phyloP scores from a whole-genome alignment of 169 alveolate genomes.

The Plasmodium yoelii region DNA sequence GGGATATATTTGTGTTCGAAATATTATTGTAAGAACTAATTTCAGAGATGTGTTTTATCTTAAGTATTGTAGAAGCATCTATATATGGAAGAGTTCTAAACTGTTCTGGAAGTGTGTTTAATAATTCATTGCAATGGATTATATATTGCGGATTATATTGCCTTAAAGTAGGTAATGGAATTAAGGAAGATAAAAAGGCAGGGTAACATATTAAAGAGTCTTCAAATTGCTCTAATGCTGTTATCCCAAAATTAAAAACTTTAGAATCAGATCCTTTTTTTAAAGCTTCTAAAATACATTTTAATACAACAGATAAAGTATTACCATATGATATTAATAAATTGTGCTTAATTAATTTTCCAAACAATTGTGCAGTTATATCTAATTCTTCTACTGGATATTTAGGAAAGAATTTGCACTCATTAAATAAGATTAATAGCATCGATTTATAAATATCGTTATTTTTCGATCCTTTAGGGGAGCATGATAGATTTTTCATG shows the following conservation, averaged over 20 bases:
- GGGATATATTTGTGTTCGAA: conserved; percentile 11
- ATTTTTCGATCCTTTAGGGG: conserved; percentile 84
- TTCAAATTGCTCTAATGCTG: conserved; percentile 87
- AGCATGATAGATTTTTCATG: conserved; percentile 79
- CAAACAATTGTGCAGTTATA: conserved; percentile 89
- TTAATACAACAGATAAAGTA: conserved; percentile 80
- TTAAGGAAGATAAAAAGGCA: conserved; percentile 79
- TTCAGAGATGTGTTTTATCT: conserved; percentile 46
- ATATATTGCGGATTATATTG: conserved; percentile 57
- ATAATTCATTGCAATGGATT: conserved; percentile 33
- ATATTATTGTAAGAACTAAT: conserved; percentile 26
- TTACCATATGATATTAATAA: conserved; percentile 81
- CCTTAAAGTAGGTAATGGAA: conserved; percentile 43
- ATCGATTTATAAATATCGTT: conserved; percentile 82
- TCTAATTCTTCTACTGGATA: conserved; percentile 89
- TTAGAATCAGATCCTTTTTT: conserved; percentile 81
- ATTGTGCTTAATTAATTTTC: conserved; percentile 84
- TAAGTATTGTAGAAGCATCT: conserved; percentile 63
- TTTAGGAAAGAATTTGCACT: conserved; percentile 90
- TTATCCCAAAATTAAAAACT: conserved; percentile 86
- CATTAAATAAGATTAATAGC: conserved; percentile 87
- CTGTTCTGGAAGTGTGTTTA: conserved; percentile 58
- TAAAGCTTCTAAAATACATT: conserved; percentile 85
- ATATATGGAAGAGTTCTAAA: conserved; percentile 66
- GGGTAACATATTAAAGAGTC: conserved; percentile 84